Evolutionary conservation across 2,329 filamentous ascomycete species (phyloP).

Genomic region (Knufia fluminis): DNA sequence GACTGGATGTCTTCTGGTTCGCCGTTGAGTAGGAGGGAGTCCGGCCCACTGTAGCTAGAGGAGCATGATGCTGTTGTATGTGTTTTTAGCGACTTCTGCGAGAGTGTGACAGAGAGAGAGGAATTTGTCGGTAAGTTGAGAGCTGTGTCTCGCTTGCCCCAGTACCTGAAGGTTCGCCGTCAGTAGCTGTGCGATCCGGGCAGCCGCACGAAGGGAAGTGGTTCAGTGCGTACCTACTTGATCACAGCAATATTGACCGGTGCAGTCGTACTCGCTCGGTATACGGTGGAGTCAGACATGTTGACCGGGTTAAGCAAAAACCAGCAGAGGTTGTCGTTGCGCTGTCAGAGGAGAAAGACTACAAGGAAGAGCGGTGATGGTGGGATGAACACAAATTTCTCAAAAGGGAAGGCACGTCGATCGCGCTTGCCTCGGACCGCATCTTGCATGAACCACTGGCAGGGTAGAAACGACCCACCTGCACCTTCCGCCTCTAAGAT

Average conservation of each 20-base stretch:
- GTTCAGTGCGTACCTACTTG: conserved; percentile 23
- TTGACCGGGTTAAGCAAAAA: conserved; percentile 6
- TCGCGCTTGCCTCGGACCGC: not conserved
- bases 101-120: conserved; percentile 92
- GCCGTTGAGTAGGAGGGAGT: conserved; percentile 78
- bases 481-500: not conserved
- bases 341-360: conserved; percentile 3
- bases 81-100: conserved; percentile 85
- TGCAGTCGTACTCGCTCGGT: conserved; percentile 89
- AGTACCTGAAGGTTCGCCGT: conserved; percentile 52
- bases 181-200: not conserved
- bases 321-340: not conserved
- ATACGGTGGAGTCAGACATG: conserved; percentile 41
- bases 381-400: conserved; percentile 4
- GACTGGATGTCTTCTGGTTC: conserved; percentile 67
- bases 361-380: conserved; percentile 3
- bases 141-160: conserved; percentile 91
- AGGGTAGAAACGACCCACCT: not conserved
- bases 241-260: conserved; percentile 34
- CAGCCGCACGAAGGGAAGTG: conserved; percentile 10
- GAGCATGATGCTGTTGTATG: conserved; percentile 94
- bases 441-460: not conserved
- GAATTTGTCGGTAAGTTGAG: conserved; percentile 97
- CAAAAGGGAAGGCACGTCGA: not conserved
- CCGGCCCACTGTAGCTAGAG: conserved; percentile 50